Evolutionary conservation across 257 asterid species (phyloP).

Genomic region (Cruciata laevipes): DNA sequence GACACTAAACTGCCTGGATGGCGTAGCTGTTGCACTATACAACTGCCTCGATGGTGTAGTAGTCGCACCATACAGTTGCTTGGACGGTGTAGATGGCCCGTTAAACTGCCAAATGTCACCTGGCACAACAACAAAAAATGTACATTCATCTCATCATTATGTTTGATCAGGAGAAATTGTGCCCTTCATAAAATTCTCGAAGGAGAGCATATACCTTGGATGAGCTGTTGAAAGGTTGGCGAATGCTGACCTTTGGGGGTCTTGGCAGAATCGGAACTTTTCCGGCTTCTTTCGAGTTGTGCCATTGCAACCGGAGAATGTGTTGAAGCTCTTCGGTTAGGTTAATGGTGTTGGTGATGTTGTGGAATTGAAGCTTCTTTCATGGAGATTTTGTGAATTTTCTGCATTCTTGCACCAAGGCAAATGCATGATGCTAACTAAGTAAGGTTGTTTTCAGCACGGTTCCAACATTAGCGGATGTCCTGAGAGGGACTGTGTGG

Average conservation of each 20-base stretch:
- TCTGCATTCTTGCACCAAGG: background rate
- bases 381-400: background rate
- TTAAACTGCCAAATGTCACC: background rate
- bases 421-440: background rate
- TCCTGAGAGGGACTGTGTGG: conserved; percentile 16
- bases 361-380: conserved; percentile 12
- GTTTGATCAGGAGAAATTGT: background rate
- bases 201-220: conserved; percentile 36
- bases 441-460: background rate
- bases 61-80: background rate
- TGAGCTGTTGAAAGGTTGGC: conserved; percentile 56
- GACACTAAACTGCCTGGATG: conserved; percentile 13
- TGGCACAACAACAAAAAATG: background rate
- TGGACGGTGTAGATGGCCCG: background rate
- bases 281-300: conserved; percentile 35
- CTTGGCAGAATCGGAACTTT: conserved; percentile 28
- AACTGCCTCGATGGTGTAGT: conserved; percentile 15
- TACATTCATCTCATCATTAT: background rate
- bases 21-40: conserved; percentile 25
- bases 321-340: background rate
- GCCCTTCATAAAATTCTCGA: background rate
- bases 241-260: conserved; percentile 33
- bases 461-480: background rate
- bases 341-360: background rate
- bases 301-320: conserved; percentile 33